These are phyloP conservation scores for Boletus coccyginus DNA, from an alignment of 768 basidiomycete genomes.

Conservation along the genomic window DNA sequence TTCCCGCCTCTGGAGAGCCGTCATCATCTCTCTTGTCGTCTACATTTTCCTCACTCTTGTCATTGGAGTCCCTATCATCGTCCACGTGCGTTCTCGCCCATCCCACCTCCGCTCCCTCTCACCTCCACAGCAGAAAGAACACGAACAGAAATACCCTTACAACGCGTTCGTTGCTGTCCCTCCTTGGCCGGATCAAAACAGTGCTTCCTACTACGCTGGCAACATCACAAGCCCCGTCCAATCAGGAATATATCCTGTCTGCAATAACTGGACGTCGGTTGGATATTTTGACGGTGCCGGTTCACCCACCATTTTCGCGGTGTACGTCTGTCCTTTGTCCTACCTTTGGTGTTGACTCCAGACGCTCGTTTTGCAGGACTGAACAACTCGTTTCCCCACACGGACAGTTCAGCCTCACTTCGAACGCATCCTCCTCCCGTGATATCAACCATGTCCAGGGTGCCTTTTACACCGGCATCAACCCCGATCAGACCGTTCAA, in stretches of 20 bases:
- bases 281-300: neutral
- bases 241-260: slow-evolving; percentile 16
- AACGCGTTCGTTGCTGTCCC: slow-evolving; percentile 3
- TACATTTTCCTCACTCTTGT: slow-evolving; percentile 56
- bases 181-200: slow-evolving; percentile 16
- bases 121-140: slow-evolving; percentile 14
- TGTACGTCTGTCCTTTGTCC: slow-evolving; percentile 27
- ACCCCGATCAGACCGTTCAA: slow-evolving; percentile 40
- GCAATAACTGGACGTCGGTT: slow-evolving; percentile 21
- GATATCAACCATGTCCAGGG: slow-evolving; percentile 39
- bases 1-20: slow-evolving; percentile 46
- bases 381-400: slow-evolving; percentile 39
- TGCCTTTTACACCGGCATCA: slow-evolving; percentile 49
- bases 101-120: neutral
- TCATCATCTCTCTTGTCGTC: slow-evolving; percentile 46
- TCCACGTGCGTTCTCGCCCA: slow-evolving; percentile 44
- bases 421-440: slow-evolving; percentile 46
- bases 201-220: neutral
- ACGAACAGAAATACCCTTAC: slow-evolving; percentile 16
- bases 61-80: slow-evolving; percentile 56
- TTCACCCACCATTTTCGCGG: slow-evolving; percentile 22
- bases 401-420: slow-evolving; percentile 51
- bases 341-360: neutral
- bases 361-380: slow-evolving; percentile 32
- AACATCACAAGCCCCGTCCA: slow-evolving; percentile 12